Base-by-base conservation (phyloP, 305 asterid species). In the Solanum aculeatissimum region DNA sequence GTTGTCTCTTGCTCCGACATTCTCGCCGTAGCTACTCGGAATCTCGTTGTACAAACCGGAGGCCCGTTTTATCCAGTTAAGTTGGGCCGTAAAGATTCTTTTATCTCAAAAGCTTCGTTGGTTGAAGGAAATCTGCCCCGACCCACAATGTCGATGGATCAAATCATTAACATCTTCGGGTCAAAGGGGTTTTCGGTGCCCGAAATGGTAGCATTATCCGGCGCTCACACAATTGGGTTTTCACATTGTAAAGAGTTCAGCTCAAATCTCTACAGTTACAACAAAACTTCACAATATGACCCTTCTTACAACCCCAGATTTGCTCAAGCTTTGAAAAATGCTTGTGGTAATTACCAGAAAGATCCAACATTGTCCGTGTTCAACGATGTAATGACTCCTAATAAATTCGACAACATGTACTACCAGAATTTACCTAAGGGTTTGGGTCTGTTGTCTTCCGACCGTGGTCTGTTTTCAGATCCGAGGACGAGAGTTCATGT, bases 221-320 rank as follows among this genome's bases (percentile, higher is more conserved):
- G 99, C 1, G 99, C 99, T 8, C 99, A 96, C 94, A 93, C 99
- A 10, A 94, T 96, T 84, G 99, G 99, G 2, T 94, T 96, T 84
- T 94, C 99, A 0, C 99, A 96, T 85, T 96, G 99, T 91, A 93
- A 92, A 57, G 98, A 96, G 45, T 96, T 96, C 87, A 92, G 92
- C 91, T 81, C 93, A 25, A 91, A 90, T 79, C 38, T 96, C 0
- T 94, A 92, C 92, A 91, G 90, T 42, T 94, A 90, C 94, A 94
- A 91, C 88, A 81, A 84, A 18, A 71, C 85, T 1, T 47, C 88
- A 12, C 87, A 88, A 69, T 88, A 89, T 27, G 98, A 93, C 81
- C 98, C 98, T 14, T 83, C 97, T 0, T 95, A 95, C 86, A 90
- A 95, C 57, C 90, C 94, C 27, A 90, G 91, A 69, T 94, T 93